Evolutionary conservation across 176 grass and related monocot species (phyloP).

Genomic region (Ananas comosus): DNA sequence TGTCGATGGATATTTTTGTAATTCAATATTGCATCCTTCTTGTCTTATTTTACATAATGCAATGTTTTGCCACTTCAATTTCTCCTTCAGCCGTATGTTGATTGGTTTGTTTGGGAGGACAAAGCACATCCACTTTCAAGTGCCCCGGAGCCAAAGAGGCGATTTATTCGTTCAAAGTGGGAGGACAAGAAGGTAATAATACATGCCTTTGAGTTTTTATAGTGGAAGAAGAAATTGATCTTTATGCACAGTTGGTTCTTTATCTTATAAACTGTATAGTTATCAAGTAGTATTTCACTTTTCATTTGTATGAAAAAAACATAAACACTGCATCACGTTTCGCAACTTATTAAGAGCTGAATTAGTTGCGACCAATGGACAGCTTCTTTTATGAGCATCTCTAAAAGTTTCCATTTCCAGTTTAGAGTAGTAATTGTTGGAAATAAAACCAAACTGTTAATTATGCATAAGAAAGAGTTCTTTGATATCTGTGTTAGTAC

Average conservation of each 20-base stretch:
- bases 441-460: too few relatives aligned
- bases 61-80: not conserved
- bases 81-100: slow-evolving; percentile 64
- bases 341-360: too few relatives aligned
- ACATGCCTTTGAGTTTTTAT: not conserved
- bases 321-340: too few relatives aligned
- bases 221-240: slow-evolving; percentile 1
- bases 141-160: slow-evolving; percentile 95
- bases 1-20: not conserved
- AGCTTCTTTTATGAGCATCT: too few relatives aligned
- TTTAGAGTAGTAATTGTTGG: too few relatives aligned
- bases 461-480: too few relatives aligned
- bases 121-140: slow-evolving; percentile 95
- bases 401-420: too few relatives aligned
- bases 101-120: slow-evolving; percentile 95
- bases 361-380: too few relatives aligned
- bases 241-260: slow-evolving; percentile 4
- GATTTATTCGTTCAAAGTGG: slow-evolving; percentile 97
- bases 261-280: not conserved
- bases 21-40: not conserved
- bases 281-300: too few relatives aligned
- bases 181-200: slow-evolving; percentile 79
- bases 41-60: not conserved
- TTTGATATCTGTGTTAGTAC: too few relatives aligned
- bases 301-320: too few relatives aligned